Conservation (phyloP, 2,329 filamentous ascomycete species). For the Pseudocercospora fijiensis region DNA sequence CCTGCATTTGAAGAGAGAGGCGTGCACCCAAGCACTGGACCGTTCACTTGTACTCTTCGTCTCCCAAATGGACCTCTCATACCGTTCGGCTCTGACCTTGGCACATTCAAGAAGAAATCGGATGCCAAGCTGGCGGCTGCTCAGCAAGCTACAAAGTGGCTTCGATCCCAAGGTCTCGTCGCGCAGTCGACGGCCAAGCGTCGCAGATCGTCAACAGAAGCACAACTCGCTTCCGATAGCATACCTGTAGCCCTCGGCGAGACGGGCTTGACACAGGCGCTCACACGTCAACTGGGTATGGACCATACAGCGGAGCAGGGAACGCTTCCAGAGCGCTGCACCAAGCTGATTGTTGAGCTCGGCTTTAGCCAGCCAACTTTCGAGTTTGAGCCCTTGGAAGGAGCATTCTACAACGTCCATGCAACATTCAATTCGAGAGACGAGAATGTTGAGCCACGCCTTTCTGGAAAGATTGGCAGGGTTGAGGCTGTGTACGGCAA, state of each 20-base stretch:
- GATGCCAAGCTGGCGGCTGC: conserved; percentile 45
- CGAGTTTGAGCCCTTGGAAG: conserved; percentile 15
- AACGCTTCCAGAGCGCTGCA: conserved; percentile 14
- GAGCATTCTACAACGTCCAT: conserved; percentile 39
- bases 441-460: conserved; percentile 25
- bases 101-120: conserved; percentile 43
- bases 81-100: conserved; percentile 40
- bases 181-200: conserved; percentile 13
- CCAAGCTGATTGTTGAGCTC: conserved; percentile 25
- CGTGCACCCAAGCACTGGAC: conserved; percentile 28
- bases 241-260: background rate
- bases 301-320: background rate
- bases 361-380: conserved; percentile 25
- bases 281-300: conserved; percentile 8
- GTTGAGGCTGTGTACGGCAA: conserved; percentile 48
- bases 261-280: conserved; percentile 16
- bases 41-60: conserved; percentile 26
- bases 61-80: conserved; percentile 25
- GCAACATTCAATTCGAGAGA: conserved; percentile 38
- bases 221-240: conserved; percentile 11
- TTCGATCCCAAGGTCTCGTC: conserved; percentile 39
- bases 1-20: conserved; percentile 42
- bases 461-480: conserved; percentile 43
- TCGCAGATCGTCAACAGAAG: conserved; percentile 19
- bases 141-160: conserved; percentile 43